Evolutionary conservation across 1,284 basidiomycete species (phyloP), one percentile per base, ranked within the genome.

Genomic region (Boletus semigastroideus): DNA sequence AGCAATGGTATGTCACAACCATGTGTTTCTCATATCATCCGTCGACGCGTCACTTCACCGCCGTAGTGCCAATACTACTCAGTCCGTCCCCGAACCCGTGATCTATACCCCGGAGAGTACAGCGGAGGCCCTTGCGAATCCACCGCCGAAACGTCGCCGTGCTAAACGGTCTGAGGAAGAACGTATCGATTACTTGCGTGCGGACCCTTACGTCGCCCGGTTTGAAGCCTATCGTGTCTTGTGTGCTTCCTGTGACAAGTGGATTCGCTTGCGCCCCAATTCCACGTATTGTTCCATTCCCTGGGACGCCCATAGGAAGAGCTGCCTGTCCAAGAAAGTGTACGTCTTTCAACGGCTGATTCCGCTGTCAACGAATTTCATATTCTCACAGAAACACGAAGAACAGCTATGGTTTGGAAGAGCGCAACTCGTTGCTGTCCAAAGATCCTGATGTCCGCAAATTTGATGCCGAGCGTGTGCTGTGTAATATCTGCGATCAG

Each of bases 221-320:
- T 89, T 87, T 66, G 88, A 90, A 68, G 79, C 87, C 1, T 90
- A 89, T 63, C 78, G 86, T 19, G 87, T 90, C 30, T 75, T 89
- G 6, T 90, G 88, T 67, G 83, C 80, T 36, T 81, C 78, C 6
- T 90, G 87, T 69, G 82, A 88, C 67, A 89, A 88, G 65, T 90
- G 87, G 87, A 90, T 90, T 58, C 78, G 87, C 33, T 73, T 90
- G 17, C 77, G 87, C 14, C 87, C 87, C 39, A 90, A 90, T 66
- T 89, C 86, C 48, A 89, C 87, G 0, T 90, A 88, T 61, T 90
- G 87, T 65, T 85, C 83, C n/a, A 89, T 90, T 52, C 87, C 87
- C 0, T 90, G 88, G 87, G 87, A 90, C 60, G 87, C 86, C 11
- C 87, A 90, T 62, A 73, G 87, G 48, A 82, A 80, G 70, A 87